Base-by-base conservation (phyloP, 371 early-diverging fungal genomes). In the Phascolomyces articulosus region DNA sequence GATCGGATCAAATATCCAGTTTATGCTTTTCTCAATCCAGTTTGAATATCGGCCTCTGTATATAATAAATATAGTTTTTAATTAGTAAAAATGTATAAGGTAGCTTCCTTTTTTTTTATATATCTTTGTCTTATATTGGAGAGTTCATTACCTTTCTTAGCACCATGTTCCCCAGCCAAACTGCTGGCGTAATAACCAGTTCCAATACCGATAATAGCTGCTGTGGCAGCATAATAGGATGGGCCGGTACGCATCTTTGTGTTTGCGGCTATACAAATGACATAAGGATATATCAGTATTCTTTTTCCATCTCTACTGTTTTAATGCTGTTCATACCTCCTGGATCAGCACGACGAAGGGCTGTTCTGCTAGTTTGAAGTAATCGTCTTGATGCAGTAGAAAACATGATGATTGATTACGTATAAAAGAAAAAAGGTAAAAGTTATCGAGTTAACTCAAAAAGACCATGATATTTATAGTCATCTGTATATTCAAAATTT, bases 201-300 rank as follows among this genome's bases (percentile, higher is more conserved):
- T 10, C 28, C 60, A n/a, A 59, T 47, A 59, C 60, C 60, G 10
- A 47, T 10, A 18, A 59, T 59, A 27, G 47, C 47, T 21, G 47
- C 60, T 18, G 44, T n/a, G 44, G 44, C 44, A 18, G 47, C 40
- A 41, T 18, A 26, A 23, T 28, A 44, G 29, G 26, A 44, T 27
- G 60, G 60, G 2, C 60, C 60, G 23, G 60, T 44, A 18, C 60
- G 60, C 60, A 59, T 59, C 20, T 59, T 41, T 15, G 23, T 27
- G 27, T 59, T 59, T 26, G 60, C 60, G 26, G 10, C 60, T 59
- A 29, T 4, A 29, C n/a, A n/a, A n/a, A n/a, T n/a, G n/a, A n/a
- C n/a, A n/a, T n/a, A n/a, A n/a, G n/a, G n/a, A n/a, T n/a, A n/a
- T n/a, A n/a, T n/a, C n/a, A n/a, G n/a, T n/a, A n/a, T n/a, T n/a